Percentiles rank a stretch among this genome's conserved stretches.
Conservation (phyloP, 2,329 filamentous ascomycete species). For the Zasmidium citrigriseum region DNA sequence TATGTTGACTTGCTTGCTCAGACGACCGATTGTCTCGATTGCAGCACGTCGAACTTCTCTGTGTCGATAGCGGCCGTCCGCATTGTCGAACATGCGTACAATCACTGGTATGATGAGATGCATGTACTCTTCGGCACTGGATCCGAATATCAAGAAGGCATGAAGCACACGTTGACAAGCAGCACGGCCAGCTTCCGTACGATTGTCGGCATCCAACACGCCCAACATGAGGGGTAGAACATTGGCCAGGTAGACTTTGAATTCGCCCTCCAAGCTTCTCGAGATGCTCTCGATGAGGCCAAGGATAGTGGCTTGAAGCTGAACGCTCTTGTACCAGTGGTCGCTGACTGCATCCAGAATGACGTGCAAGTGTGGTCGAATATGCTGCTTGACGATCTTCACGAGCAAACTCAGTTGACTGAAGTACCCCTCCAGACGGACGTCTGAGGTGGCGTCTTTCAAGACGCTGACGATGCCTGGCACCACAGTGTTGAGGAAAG, state of each 20-base stretch:
- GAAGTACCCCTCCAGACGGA: constrained; percentile 84
- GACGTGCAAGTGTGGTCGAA: constrained; percentile 82
- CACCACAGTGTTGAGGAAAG: constrained; percentile 90
- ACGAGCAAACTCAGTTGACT: constrained; percentile 93
- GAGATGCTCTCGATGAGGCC: constrained; percentile 92
- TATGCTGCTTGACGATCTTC: constrained; percentile 93
- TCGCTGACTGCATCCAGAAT: constrained; percentile 86
- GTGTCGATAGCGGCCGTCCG: constrained; percentile 30
- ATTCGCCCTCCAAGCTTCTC: constrained; percentile 91
- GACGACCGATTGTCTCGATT: constrained; percentile 91
- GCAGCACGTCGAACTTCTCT: constrained; percentile 78
- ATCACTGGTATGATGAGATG: constrained; percentile 96
- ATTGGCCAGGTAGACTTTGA: constrained; percentile 91
- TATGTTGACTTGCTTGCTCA: constrained; percentile 94
- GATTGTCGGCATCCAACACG: constrained; percentile 82
- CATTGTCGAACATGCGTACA: constrained; percentile 87
- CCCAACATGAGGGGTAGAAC: constrained; percentile 92
- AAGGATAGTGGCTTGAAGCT: constrained; percentile 87
- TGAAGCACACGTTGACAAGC: constrained; percentile 71
- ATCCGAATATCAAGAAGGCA: constrained; percentile 92
- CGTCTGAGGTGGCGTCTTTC: constrained; percentile 69
- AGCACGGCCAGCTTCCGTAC: constrained; percentile 61
- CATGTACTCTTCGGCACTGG: constrained; percentile 98
- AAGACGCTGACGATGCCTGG: constrained; percentile 93
- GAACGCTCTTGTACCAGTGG: constrained; percentile 80